A percentile compares a stretch with the other conserved stretches of the same genome.
Evolutionary conservation across 1,284 basidiomycete species (phyloP).

Genomic region (Malassezia dermatis): DNA sequence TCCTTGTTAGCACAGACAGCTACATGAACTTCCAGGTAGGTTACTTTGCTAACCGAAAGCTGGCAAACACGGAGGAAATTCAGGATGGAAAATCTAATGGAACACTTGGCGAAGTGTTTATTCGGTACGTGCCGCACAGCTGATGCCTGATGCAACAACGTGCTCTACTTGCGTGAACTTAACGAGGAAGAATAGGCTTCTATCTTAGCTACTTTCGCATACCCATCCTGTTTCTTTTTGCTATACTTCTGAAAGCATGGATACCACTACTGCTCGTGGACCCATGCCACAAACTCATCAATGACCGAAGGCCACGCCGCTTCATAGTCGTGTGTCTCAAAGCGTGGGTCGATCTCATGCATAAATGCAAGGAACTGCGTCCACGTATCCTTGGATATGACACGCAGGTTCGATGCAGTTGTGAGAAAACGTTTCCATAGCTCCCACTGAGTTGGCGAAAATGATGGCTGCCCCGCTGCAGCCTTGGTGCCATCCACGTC

Average conservation of each 20-base stretch:
- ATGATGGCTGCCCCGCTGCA: constrained; percentile 54
- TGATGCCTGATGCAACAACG: constrained; percentile 37
- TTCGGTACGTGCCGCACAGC: constrained; percentile 57
- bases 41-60: constrained; percentile 51
- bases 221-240: background rate
- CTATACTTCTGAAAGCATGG: background rate
- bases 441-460: constrained; percentile 56
- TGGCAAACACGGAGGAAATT: constrained; percentile 96
- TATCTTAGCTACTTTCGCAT: background rate
- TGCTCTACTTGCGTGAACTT: constrained; percentile 41
- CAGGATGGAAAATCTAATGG: constrained; percentile 93
- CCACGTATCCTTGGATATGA: constrained; percentile 91
- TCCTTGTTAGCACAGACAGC: constrained; percentile 92
- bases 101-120: constrained; percentile 93
- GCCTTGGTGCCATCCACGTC: constrained; percentile 46
- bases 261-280: constrained; percentile 4
- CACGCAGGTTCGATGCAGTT: constrained; percentile 60
- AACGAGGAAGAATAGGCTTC: constrained; percentile 16
- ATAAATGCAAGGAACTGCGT: constrained; percentile 68
- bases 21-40: constrained; percentile 98
- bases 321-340: constrained; percentile 72
- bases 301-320: constrained; percentile 80
- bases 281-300: constrained; percentile 63
- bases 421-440: constrained; percentile 77
- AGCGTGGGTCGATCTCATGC: constrained; percentile 66